phyloP scores from a whole-genome alignment of 2,329 filamentous ascomycete species.

The Penicillium sp. region DNA sequence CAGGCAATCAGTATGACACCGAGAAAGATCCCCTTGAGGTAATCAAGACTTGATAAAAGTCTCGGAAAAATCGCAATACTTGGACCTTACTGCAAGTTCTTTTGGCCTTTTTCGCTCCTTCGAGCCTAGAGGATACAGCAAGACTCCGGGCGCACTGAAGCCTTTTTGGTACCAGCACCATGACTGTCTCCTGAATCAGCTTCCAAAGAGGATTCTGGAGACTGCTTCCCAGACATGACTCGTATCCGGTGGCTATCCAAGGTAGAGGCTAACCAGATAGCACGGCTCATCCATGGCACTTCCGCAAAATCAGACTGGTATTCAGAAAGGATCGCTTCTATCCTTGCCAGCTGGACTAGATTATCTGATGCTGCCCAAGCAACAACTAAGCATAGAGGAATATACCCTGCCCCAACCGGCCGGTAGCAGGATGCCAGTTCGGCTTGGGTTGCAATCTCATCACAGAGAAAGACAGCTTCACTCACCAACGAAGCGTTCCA shows the following conservation, averaged over 20 bases:
- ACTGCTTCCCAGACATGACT: background rate
- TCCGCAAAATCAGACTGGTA: slow-evolving; percentile 23
- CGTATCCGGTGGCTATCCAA: slow-evolving; percentile 12
- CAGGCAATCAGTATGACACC: no score
- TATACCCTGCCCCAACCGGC: slow-evolving; percentile 20
- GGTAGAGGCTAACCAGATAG: slow-evolving; percentile 7
- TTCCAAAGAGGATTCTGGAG: background rate
- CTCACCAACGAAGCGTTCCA: slow-evolving; percentile 4
- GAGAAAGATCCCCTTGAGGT: slow-evolving; percentile 55
- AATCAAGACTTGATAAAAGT: slow-evolving; percentile 13
- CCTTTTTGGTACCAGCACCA: background rate
- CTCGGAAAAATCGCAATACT: slow-evolving; percentile 15
- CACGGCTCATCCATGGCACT: slow-evolving; percentile 13
- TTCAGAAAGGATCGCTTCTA: slow-evolving; percentile 13
- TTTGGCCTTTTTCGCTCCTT: background rate
- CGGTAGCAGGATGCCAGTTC: slow-evolving; percentile 15
- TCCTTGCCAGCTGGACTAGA: slow-evolving; percentile 3
- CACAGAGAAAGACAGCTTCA: slow-evolving; percentile 12
- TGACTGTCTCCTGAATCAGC: background rate
- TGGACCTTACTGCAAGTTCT: slow-evolving; percentile 13
- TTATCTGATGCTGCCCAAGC: slow-evolving; percentile 18
- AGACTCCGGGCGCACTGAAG: background rate
- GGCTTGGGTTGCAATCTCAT: slow-evolving; percentile 11
- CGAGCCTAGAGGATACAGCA: background rate
- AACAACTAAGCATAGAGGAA: slow-evolving; percentile 17